Conservation (phyloP, 208 protist species). For the Vickermania ingenoplastis region DNA sequence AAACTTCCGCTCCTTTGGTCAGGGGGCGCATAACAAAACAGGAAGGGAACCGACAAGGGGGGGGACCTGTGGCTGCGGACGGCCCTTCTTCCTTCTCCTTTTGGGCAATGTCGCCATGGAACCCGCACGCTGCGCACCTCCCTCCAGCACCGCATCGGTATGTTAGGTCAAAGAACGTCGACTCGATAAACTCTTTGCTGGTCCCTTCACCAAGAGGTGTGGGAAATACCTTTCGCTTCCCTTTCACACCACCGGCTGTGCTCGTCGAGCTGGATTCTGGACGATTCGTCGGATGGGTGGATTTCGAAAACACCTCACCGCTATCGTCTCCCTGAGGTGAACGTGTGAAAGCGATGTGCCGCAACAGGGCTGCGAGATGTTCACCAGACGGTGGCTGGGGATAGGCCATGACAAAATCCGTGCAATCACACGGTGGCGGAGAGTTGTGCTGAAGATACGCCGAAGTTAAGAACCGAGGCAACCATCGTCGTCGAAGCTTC, state of each 20-base stretch:
- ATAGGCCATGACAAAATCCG: slow-evolving; percentile 36
- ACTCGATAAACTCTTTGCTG: slow-evolving; percentile 24
- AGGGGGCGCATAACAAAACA: slow-evolving; percentile 71
- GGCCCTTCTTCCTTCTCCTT: no score
- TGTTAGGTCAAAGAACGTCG: slow-evolving; percentile 55
- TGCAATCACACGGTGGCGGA: slow-evolving; percentile 45
- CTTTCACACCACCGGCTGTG: no score
- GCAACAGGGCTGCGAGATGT: slow-evolving; percentile 26
- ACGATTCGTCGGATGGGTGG: no score
- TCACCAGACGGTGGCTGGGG: slow-evolving; percentile 26
- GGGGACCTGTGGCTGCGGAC: slow-evolving; percentile 9
- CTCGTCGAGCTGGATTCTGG: no score
- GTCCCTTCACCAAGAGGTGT: slow-evolving; percentile 11
- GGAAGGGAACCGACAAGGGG: slow-evolving; percentile 53
- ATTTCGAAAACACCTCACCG: no score
- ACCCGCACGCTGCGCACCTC: slow-evolving; percentile 44
- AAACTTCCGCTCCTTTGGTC: slow-evolving; percentile 62
- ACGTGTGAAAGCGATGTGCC: slow-evolving; percentile 18
- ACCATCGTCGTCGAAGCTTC: no score
- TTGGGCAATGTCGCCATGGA: background rate
- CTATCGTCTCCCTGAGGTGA: no score
- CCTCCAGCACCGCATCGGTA: slow-evolving; percentile 71
- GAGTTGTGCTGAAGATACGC: slow-evolving; percentile 37
- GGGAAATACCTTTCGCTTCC: no score
- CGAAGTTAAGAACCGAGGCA: no score